Conservation (phyloP, 1,139 yeast species). For the Kurtzmaniella quercitrusa region DNA sequence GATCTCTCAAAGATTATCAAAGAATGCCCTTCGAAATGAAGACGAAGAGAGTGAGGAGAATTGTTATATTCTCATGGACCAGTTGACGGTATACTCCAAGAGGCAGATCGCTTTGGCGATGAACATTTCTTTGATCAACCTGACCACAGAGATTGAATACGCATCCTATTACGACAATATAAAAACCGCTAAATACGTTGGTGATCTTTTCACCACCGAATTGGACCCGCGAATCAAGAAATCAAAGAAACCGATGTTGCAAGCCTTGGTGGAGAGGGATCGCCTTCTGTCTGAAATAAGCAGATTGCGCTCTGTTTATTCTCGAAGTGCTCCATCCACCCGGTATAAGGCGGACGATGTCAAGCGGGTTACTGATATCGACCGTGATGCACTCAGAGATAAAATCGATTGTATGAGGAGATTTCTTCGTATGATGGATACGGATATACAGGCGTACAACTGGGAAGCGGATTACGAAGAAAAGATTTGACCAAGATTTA, state of each 20-base stretch:
- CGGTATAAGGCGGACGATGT: not conserved
- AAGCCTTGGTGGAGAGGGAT: not conserved
- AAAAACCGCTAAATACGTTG: not conserved
- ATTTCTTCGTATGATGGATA: constrained; percentile 1
- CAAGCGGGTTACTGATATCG: not conserved
- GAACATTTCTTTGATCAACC: not conserved
- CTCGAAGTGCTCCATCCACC: not conserved
- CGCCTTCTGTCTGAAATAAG: not conserved
- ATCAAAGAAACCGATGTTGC: not conserved
- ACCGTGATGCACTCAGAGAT: not conserved
- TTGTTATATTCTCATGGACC: not conserved
- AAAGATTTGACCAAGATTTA: not conserved
- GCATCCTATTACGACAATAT: not conserved
- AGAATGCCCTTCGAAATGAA: not conserved
- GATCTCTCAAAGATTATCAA: not conserved
- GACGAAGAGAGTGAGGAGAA: not conserved
- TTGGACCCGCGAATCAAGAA: not conserved
- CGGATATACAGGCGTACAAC: not conserved
- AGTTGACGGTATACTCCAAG: not conserved
- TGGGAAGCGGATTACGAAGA: constrained; percentile 1
- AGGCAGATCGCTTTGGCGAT: constrained; percentile 2
- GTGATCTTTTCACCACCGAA: not conserved
- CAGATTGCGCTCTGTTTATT: not conserved
- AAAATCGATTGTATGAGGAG: constrained; percentile 1
- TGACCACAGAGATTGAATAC: not conserved